A percentile compares a stretch with the other conserved stretches of the same genome.
Evolutionary conservation across 257 asterid species (phyloP).

Genomic region (Gentiana straminea): DNA sequence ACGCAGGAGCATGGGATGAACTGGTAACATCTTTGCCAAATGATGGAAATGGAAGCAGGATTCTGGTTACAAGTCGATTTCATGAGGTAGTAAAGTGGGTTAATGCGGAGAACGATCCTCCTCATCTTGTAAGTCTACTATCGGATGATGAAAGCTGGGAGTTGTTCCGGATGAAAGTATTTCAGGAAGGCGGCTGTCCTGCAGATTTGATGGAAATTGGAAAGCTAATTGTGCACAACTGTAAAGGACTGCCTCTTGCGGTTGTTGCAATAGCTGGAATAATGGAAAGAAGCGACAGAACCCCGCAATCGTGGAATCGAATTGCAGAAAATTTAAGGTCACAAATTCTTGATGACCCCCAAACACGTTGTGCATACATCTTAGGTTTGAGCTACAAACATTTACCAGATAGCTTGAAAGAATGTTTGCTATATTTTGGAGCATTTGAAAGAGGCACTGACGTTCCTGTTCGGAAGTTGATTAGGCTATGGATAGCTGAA

Average conservation of each 20-base stretch:
- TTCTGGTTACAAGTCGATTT: too few relatives aligned
- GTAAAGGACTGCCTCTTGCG: constrained; percentile 30
- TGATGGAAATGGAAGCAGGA: too few relatives aligned
- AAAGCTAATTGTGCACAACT: constrained; percentile 20
- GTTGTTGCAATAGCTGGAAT: constrained; percentile 8
- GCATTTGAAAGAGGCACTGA: constrained; percentile 24
- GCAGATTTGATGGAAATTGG: constrained; percentile 20
- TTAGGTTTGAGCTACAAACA: constrained; percentile 16
- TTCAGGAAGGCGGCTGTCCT: constrained; percentile 16
- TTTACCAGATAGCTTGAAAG: constrained; percentile 25
- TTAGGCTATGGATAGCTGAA: constrained; percentile 27
- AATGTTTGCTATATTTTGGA: constrained; percentile 28
- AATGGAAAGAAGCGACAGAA: background rate
- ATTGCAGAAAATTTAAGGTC: constrained; percentile 1
- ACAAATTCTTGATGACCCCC: background rate
- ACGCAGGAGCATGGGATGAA: too few relatives aligned
- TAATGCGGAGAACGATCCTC: too few relatives aligned
- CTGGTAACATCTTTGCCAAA: too few relatives aligned
- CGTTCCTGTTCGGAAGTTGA: constrained; percentile 23
- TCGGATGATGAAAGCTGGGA: constrained; percentile 24
- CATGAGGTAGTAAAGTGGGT: too few relatives aligned
- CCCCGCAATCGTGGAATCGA: background rate
- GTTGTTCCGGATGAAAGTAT: constrained; percentile 19
- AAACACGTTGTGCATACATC: background rate
- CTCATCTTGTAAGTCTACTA: background rate